These are phyloP conservation scores for Ilyonectria sp. DNA, from an alignment of 2,329 filamentous ascomycete genomes.

Conservation along the genomic window DNA sequence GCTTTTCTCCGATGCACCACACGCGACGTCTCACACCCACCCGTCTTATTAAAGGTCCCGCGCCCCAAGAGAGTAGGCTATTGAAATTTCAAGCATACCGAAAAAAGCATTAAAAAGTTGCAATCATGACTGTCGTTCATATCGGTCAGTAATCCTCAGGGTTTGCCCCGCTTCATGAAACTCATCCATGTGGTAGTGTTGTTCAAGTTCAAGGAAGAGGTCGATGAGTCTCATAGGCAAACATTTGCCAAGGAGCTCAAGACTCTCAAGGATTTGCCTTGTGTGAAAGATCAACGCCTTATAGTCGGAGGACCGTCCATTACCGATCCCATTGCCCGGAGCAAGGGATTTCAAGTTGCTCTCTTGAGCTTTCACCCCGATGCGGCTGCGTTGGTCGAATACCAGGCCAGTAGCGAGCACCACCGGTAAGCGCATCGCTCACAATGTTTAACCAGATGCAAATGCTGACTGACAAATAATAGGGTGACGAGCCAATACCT, in stretches of 20 bases:
- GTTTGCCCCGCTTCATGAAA: neutral
- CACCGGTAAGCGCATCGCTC: conserved; percentile 55
- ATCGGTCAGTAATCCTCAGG: conserved; percentile 45
- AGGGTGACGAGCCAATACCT: conserved; percentile 67
- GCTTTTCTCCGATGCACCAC: conserved; percentile 15
- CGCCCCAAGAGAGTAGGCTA: neutral
- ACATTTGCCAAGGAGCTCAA: conserved; percentile 64
- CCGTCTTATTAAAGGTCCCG: conserved; percentile 13
- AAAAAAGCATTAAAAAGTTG: neutral
- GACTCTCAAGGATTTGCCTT: conserved; percentile 63
- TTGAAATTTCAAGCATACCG: neutral
- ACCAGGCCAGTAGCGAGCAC: conserved; percentile 68
- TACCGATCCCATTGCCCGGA: conserved; percentile 65
- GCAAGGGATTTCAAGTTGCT: conserved; percentile 67
- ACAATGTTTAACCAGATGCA: too few relatives aligned
- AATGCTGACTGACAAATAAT: neutral
- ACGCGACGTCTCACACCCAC: neutral
- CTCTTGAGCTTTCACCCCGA: conserved; percentile 67
- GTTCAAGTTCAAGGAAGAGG: conserved; percentile 64
- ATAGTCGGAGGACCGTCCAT: conserved; percentile 68
- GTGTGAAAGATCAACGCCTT: conserved; percentile 63
- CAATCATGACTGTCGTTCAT: conserved; percentile 54
- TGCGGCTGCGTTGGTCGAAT: conserved; percentile 61
- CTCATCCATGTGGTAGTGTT: conserved; percentile 54
- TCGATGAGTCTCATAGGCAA: conserved; percentile 58